These are phyloP conservation scores for Plectosphaerella plurivora DNA, from an alignment of 2,329 filamentous ascomycete genomes.

Conservation along the genomic window DNA sequence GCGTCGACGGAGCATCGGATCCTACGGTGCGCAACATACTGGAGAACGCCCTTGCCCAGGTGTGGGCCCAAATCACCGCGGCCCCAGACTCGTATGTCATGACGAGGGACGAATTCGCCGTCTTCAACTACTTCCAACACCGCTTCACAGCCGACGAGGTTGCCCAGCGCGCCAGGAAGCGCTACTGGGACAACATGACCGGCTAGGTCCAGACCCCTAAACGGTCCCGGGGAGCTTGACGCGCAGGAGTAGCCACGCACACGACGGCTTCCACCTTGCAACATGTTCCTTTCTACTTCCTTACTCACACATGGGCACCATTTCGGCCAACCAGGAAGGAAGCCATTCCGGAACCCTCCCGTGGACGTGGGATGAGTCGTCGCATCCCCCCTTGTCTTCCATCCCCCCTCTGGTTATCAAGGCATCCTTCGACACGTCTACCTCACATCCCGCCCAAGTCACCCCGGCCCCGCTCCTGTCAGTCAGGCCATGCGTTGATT, in stretches of 20 bases:
- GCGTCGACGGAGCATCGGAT: constrained; percentile 60
- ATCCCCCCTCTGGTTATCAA: too few relatives aligned
- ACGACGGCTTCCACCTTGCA: not conserved
- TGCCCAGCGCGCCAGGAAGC: constrained; percentile 41
- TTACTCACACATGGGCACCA: too few relatives aligned
- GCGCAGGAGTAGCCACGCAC: not conserved
- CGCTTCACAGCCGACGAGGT: constrained; percentile 53
- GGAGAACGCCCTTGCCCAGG: constrained; percentile 55
- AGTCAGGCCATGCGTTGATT: too few relatives aligned
- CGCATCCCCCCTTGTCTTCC: too few relatives aligned
- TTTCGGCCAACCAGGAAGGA: too few relatives aligned
- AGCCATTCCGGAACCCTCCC: too few relatives aligned
- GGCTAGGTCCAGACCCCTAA: not conserved
- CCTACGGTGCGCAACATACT: constrained; percentile 60
- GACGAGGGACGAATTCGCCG: constrained; percentile 71
- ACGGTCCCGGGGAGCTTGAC: not conserved
- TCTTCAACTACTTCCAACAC: constrained; percentile 80
- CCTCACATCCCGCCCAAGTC: too few relatives aligned
- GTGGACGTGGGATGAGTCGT: too few relatives aligned
- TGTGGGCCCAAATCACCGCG: constrained; percentile 64
- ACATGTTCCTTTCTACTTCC: not conserved
- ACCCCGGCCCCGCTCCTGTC: too few relatives aligned
- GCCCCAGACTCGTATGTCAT: constrained; percentile 69
- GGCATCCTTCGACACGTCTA: too few relatives aligned
- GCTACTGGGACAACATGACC: constrained; percentile 48